A percentile compares a stretch with the other conserved stretches of the same genome.
Evolutionary conservation across 2,329 filamentous ascomycete species (phyloP).

Genomic region (Colletotrichum sp.): DNA sequence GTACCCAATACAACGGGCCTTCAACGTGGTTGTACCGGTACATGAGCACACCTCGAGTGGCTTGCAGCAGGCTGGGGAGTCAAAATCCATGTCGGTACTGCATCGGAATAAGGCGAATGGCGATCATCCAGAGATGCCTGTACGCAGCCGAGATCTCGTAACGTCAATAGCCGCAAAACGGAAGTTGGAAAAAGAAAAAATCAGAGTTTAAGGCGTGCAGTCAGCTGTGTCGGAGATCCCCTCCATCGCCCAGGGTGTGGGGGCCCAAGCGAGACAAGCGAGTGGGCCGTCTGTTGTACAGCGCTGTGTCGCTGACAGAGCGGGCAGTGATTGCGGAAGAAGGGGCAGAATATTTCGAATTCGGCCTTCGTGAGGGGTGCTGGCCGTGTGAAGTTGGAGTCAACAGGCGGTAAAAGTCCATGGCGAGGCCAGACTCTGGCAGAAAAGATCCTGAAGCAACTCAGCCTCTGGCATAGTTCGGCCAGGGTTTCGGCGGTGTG

Average conservation of each 20-base stretch:
- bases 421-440: background rate
- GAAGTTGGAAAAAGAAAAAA: background rate
- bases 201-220: background rate
- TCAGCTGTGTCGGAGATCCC: background rate
- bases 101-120: constrained; percentile 10
- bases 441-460: background rate
- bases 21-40: background rate
- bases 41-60: background rate
- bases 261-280: background rate
- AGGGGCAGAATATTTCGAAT: background rate
- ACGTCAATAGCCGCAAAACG: background rate
- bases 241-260: background rate
- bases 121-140: background rate
- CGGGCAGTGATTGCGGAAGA: background rate
- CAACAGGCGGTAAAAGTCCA: background rate
- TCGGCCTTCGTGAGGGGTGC: background rate
- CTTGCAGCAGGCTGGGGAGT: background rate
- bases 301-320: background rate
- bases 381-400: background rate
- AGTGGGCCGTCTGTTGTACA: background rate
- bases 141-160: background rate
- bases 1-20: background rate
- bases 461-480: background rate
- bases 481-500: background rate
- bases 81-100: background rate